These are phyloP conservation scores for Sugiyamaella lignohabitans DNA, from an alignment of 805 yeast species.

Conservation along the genomic window DNA sequence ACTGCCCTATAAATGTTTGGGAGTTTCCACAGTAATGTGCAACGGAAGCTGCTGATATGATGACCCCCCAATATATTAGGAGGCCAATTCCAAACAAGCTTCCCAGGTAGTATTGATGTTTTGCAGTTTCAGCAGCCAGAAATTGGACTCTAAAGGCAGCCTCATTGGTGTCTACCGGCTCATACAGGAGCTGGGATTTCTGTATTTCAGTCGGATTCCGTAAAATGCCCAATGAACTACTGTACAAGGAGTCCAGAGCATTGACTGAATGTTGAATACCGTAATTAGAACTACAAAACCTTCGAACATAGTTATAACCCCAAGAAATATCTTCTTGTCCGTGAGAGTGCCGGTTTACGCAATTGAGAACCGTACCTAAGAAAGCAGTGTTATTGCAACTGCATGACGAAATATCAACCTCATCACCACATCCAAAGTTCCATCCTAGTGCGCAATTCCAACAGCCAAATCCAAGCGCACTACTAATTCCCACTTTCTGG, in stretches of 20 bases:
- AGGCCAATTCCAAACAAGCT: slow-evolving; percentile 26
- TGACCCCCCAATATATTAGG: slow-evolving; percentile 30
- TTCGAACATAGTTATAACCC: slow-evolving; percentile 24
- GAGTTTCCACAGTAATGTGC: not conserved
- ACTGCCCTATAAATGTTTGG: not conserved
- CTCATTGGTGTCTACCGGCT: slow-evolving; percentile 8
- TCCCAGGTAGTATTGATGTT: slow-evolving; percentile 27
- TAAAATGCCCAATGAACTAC: slow-evolving; percentile 28
- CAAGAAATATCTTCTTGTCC: slow-evolving; percentile 21
- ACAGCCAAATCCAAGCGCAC: slow-evolving; percentile 29
- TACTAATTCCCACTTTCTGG: slow-evolving; percentile 30
- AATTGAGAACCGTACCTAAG: slow-evolving; percentile 28
- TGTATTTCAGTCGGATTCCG: slow-evolving; percentile 10
- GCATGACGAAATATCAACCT: slow-evolving; percentile 17
- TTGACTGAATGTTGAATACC: slow-evolving; percentile 18
- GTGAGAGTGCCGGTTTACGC: slow-evolving; percentile 23
- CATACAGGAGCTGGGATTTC: not conserved
- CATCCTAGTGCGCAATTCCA: slow-evolving; percentile 29
- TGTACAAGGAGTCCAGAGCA: slow-evolving; percentile 27
- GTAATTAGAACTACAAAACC: slow-evolving; percentile 29
- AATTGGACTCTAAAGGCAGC: slow-evolving; percentile 16
- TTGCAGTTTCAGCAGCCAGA: slow-evolving; percentile 23
- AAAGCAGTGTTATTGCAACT: slow-evolving; percentile 26
- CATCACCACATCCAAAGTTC: slow-evolving; percentile 26
- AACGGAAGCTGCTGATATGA: slow-evolving; percentile 21